These are phyloP conservation scores for Corchorus capsularis DNA, from an alignment of 345 rosid genomes.

Conservation along the genomic window DNA sequence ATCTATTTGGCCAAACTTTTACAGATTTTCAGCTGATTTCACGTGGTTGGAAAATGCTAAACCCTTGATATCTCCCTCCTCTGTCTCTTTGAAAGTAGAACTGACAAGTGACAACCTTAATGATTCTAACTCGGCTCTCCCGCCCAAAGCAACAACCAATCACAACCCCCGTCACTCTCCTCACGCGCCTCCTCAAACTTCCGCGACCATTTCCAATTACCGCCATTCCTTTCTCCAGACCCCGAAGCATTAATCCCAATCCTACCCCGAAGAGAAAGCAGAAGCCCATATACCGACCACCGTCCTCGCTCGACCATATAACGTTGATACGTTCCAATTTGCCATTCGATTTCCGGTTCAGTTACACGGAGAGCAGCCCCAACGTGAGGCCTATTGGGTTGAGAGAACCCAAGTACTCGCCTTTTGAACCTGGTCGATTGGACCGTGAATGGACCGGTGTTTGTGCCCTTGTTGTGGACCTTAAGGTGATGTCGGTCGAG, in stretches of 20 bases:
- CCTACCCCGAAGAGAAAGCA: constrained; percentile 39
- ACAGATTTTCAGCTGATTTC: too few species aligned
- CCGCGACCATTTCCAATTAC: constrained; percentile 64
- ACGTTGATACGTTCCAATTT: constrained; percentile 57
- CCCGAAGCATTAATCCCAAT: constrained; percentile 31
- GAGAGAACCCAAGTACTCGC: constrained; percentile 93
- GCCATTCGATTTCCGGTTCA: constrained; percentile 84
- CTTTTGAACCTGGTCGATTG: constrained; percentile 81
- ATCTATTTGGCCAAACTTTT: too few species aligned
- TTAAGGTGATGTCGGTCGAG: constrained; percentile 59
- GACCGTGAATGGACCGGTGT: constrained; percentile 90
- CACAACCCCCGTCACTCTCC: constrained; percentile 17
- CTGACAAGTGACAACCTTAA: constrained; percentile 8
- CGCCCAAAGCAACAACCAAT: constrained; percentile 43
- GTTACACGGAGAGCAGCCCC: constrained; percentile 83
- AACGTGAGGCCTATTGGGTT: constrained; percentile 78
- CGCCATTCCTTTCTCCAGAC: constrained; percentile 52
- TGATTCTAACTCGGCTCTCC: constrained; percentile 54
- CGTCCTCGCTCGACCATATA: constrained; percentile 72
- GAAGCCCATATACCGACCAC: constrained; percentile 81
- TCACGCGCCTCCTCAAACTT: constrained; percentile 69
- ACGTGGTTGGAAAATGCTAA: too few species aligned
- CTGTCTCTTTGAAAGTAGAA: too few species aligned
- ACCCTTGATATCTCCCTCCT: too few species aligned
- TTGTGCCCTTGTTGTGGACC: constrained; percentile 77